Base-by-base conservation (phyloP, 139 green algal genomes). In the Helicosporidium sp. region DNA sequence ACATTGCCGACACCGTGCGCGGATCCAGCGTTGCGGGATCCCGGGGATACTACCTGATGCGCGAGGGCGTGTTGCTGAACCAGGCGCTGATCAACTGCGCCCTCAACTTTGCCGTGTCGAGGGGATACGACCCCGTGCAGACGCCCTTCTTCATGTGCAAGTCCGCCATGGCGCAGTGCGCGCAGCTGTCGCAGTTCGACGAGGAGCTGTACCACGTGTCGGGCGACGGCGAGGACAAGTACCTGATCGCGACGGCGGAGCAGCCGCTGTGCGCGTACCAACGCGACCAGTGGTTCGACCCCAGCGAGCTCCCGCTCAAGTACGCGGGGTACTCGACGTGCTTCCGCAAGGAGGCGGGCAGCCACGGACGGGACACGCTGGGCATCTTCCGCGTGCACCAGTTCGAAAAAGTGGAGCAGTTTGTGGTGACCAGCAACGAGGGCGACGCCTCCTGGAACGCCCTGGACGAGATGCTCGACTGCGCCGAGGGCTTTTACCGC, bases 321-420 rank as follows among this genome's bases (percentile, higher is more conserved):
- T 90, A 93, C 55, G 67, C 87, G n/a, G 90, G 90, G 42, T 97
- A 95, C 75, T 93, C 79, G 25, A 95, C 90, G 18, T 99, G 90
- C 75, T 99, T 99, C 78, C 61, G 90, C 29, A 99, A 99, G 71
- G 90, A 99, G 74, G 90, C 74, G 1, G 90, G 90, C 47, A 80
- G 58, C 42, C 90, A 97, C 62, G 89, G 90, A 2, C 56, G 89
- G 7, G 68, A 77, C 51, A 91, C 80, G 15, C 65, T 84, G 20
- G 80, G 80, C 48, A 91, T 91, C 54, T 91, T 91, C 72, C 68
- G 79, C 42, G 82, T 95, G 52, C 85, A 95, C 72, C 85, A 95
- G 62, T 95, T 95, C 69, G 86, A 95, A 56, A 95, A 97, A 69
- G 80, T 99, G 46, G 90, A 99, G 77, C 90, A 99, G 73, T 99